A percentile compares a stretch with the other conserved stretches of the same genome.
Evolutionary conservation across 202 grass and related monocot genomes (phyloP).

Genomic region (Carex sylvatica): DNA sequence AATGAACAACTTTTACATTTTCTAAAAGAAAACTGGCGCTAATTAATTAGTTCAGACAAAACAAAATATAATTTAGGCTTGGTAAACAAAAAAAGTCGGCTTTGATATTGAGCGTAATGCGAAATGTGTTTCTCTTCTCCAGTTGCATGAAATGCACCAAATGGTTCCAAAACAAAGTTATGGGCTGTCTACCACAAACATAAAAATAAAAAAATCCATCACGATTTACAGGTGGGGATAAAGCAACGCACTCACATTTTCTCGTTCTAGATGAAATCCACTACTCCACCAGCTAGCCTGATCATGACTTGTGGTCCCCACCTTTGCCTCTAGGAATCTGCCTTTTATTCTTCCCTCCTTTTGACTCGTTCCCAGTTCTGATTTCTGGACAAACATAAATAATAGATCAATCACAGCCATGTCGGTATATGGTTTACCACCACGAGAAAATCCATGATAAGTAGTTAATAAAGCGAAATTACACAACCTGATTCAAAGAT

Average conservation of each 20-base stretch:
- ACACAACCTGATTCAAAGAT: too few species aligned
- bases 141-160: not conserved
- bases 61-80: too few species aligned
- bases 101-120: too few species aligned
- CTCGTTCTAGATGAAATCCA: not conserved
- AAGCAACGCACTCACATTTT: not conserved
- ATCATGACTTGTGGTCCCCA: not conserved
- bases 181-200: not conserved
- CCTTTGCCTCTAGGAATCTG: not conserved
- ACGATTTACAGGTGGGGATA: not conserved
- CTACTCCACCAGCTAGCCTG: not conserved
- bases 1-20: too few species aligned
- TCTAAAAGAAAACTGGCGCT: too few species aligned
- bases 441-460: not conserved
- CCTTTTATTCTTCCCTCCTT: not conserved
- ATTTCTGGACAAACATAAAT: not conserved
- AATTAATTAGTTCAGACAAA: too few species aligned
- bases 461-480: too few species aligned
- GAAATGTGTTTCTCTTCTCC: not conserved
- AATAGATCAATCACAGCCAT: not conserved
- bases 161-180: not conserved
- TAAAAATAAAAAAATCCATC: not conserved
- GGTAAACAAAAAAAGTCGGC: not conserved
- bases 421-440: not conserved
- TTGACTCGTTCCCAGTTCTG: not conserved